Percentiles rank a stretch among this genome's conserved stretches.
Conservation (phyloP, 1,284 basidiomycete genomes). For the Leccinum solheimii region DNA sequence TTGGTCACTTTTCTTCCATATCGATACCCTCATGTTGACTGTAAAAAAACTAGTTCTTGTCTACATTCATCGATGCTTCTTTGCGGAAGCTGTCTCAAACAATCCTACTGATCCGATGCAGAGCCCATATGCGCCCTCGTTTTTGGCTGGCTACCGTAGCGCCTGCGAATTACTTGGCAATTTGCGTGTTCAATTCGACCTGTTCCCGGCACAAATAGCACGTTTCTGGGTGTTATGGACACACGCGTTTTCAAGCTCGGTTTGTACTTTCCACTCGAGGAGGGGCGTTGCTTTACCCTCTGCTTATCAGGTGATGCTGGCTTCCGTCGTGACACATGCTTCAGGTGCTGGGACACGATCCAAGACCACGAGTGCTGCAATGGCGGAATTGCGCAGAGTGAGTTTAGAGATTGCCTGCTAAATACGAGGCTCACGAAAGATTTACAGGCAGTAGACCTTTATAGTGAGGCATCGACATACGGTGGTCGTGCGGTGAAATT, state of each 20-base stretch:
- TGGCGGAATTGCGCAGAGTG: conserved; percentile 55
- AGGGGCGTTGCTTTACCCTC: neutral
- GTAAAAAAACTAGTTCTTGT: conserved; percentile 47
- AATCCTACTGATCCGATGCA: conserved; percentile 60
- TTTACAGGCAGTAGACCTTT: conserved; percentile 54
- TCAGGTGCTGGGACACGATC: conserved; percentile 47
- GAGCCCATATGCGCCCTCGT: conserved; percentile 63
- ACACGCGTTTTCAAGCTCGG: conserved; percentile 63
- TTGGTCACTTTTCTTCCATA: conserved; percentile 34
- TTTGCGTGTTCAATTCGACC: conserved; percentile 50
- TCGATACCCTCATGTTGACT: conserved; percentile 4
- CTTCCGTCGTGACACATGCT: conserved; percentile 63
- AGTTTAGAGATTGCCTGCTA: neutral
- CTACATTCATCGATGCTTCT: conserved; percentile 69
- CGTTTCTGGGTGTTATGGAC: conserved; percentile 71
- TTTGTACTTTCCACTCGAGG: conserved; percentile 32
- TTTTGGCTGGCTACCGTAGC: conserved; percentile 63
- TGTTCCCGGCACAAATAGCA: conserved; percentile 60
- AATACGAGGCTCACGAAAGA: conserved; percentile 7
- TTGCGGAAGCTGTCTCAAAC: conserved; percentile 60
- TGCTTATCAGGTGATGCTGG: conserved; percentile 59
- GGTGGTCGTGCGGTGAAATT: conserved; percentile 69
- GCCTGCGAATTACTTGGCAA: conserved; percentile 56
- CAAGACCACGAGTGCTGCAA: conserved; percentile 64
- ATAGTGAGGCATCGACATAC: conserved; percentile 55